A percentile compares a stretch with the other conserved stretches of the same genome.
Conservation (phyloP, 75 land plant genomes). For the Selaginella moellendorffii region DNA sequence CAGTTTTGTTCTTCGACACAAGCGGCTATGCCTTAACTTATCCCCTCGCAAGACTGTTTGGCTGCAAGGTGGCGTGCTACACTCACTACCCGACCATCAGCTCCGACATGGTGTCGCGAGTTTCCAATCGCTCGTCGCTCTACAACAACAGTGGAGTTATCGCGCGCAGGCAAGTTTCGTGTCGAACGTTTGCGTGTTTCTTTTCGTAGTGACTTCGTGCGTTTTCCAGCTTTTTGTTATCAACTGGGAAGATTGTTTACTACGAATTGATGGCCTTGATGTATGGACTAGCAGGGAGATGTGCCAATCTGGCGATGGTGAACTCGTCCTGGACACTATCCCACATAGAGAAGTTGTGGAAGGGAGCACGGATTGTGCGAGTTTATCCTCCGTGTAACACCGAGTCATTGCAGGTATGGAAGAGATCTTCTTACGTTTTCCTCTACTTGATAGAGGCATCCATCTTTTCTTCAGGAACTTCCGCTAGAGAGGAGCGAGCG, state of each 20-base stretch:
- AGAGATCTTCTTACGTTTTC: background rate
- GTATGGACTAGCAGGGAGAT: slow-evolving; percentile 87
- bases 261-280: slow-evolving; percentile 54
- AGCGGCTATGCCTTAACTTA: slow-evolving; percentile 98
- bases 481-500: slow-evolving; percentile 49
- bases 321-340: slow-evolving; percentile 94
- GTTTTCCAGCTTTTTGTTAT: slow-evolving; percentile 50
- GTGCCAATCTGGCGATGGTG: slow-evolving; percentile 73
- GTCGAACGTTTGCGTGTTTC: too few relatives aligned
- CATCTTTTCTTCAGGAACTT: slow-evolving; percentile 63
- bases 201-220: background rate
- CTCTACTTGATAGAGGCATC: background rate
- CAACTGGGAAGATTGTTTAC: slow-evolving; percentile 56
- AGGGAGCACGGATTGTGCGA: slow-evolving; percentile 45
- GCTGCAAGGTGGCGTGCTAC: slow-evolving; percentile 87
- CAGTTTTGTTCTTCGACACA: slow-evolving; percentile 68
- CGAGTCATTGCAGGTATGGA: slow-evolving; percentile 60
- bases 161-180: slow-evolving; percentile 73
- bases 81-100: slow-evolving; percentile 99
- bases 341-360: slow-evolving; percentile 79
- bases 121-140: slow-evolving; percentile 41
- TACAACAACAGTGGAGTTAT: slow-evolving; percentile 69
- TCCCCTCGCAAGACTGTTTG: slow-evolving; percentile 82
- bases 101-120: slow-evolving; percentile 84
- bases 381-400: slow-evolving; percentile 99